Evolutionary conservation across 768 basidiomycete genomes (phyloP), one percentile per base, ranked within the genome.

Genomic region (Mycena vitilis): DNA sequence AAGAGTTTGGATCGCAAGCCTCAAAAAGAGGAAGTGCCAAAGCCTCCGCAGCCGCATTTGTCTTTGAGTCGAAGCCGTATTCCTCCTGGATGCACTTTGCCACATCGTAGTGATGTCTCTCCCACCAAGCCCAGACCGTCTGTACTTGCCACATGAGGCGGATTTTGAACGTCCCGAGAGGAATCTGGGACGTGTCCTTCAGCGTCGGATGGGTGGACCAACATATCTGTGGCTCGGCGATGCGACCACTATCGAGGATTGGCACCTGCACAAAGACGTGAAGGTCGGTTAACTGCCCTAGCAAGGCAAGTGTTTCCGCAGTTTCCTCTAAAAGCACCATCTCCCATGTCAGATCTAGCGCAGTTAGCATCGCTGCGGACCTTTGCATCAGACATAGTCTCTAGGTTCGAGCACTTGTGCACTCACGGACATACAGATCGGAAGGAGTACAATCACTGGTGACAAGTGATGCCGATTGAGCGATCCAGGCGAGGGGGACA

Each of bases 191-290:
- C 2, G 40, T 40, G 40, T 40, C 40, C 40, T 40, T 40, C 15
- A 11, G 40, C 8, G 12, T 18, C 42, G 60, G 11, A n/a, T 53
- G 15, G 15, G 40, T 53, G 22, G 60, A 62, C 60, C 60, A 62
- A 30, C 44, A 62, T 20, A 53, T 42, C 16, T 16, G 49, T 3
- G 60, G 60, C 40, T 62, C 60, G 2, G 12, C 5, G 2, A 44
- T 53, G 2, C 22, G 49, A 13, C 60, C 51, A 12, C 16, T 4
- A 4, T 18, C 49, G 25, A 62, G n/a, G 13, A 34, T 53, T 0
- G 60, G 60, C 2, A 62, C 18, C 23, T 62, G 45, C n/a, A 62
- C 49, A 23, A 53, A 62, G 38, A 62, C 60, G 30, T 62, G 60
- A 23, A 60, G 12, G 9, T 36, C 34, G 2, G 59, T 47, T 16